These are phyloP conservation scores for Balakata baccata DNA, from an alignment of 345 rosid genomes.

Conservation along the genomic window DNA sequence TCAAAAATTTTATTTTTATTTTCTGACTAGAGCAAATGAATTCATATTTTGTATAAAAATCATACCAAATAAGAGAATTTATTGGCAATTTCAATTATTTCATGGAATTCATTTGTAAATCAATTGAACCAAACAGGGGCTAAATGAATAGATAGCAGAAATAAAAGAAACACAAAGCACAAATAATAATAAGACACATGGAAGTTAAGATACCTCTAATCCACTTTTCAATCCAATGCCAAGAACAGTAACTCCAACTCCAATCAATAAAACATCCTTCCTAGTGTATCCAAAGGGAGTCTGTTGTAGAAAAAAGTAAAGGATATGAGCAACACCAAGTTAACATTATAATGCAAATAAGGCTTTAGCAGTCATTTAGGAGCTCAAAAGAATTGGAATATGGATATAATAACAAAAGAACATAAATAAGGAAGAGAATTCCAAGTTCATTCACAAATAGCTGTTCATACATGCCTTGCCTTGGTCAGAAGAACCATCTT, in stretches of 20 bases:
- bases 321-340: slow-evolving; percentile 8
- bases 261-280: slow-evolving; percentile 87
- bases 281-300: slow-evolving; percentile 83
- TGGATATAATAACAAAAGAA: no score
- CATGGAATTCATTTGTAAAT: no score
- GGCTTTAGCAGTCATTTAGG: background rate
- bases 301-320: slow-evolving; percentile 31
- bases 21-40: no score
- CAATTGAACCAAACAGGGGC: background rate
- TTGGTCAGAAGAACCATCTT: slow-evolving; percentile 37
- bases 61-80: no score
- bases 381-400: background rate
- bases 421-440: background rate
- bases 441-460: background rate
- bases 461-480: slow-evolving; percentile 40
- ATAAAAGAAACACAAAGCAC: background rate
- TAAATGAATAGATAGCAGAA: background rate
- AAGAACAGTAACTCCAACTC: slow-evolving; percentile 70
- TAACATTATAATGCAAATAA: background rate
- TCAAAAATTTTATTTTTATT: no score
- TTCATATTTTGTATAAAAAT: no score
- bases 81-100: no score
- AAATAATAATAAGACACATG: background rate
- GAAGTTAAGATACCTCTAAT: slow-evolving; percentile 60
- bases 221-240: slow-evolving; percentile 84